Evolutionary conservation across 768 basidiomycete genomes (phyloP), one percentile per base, ranked within the genome.

Genomic region (Lepiota brunneoincarnata): DNA sequence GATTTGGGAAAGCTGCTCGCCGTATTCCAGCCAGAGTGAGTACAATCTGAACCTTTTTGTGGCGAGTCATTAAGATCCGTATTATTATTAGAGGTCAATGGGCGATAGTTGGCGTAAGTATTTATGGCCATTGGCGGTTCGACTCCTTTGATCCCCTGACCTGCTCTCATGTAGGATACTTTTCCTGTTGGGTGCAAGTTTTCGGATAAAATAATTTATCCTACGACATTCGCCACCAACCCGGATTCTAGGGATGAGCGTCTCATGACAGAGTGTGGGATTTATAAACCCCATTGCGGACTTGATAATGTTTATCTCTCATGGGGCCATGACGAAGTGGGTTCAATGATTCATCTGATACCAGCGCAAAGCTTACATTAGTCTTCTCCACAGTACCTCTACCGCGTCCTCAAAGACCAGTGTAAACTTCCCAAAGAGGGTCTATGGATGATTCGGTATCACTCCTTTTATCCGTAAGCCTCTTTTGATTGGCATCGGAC

Each of bases 371-470:
- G 42, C 35, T 57, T 41, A 56, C 50, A 42, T 46, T 48, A 56
- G 37, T 34, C 37, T 53, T 53, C 26, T 60, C 21, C 20, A n/a
- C 26, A 91, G 89, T 94, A 93, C 67, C 75, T 93, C 4, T 93
- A 92, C 69, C 72, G 88, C 58, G 85, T 95, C 58, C 72, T 91
- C 56, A 92, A 92, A 68, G 84, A 86, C 58, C 93, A 95, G 66
- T 85, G 84, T 57, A 79, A 77, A 4, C 83, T 95, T 0, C 93
- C 93, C 4, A 79, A 79, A 38, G 93, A 91, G 61, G 93, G 80
- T 0, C 75, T 96, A 24, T 85, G 87, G 10, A 96, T 96, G 93
- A 92, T 96, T 63, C 85, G 93, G 24, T 97, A 91, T 69, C 93
- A 95, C 73, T 91, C 88, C 61, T 96, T 96, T 77, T 97, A 95